phyloP scores from a whole-genome alignment of 768 basidiomycete genomes.

The Pleurotus platypus region DNA sequence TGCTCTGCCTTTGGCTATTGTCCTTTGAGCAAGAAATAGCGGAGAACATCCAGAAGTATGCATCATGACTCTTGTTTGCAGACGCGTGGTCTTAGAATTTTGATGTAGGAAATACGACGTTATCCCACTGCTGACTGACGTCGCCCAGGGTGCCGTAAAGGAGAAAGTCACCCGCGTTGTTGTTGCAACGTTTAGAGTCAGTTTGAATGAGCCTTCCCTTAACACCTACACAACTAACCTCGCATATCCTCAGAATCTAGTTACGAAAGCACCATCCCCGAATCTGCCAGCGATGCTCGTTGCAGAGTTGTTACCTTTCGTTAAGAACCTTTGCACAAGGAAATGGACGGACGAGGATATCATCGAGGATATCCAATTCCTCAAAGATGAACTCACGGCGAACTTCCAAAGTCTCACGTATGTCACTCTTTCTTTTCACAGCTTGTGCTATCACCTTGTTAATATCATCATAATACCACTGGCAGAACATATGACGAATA shows the following conservation, averaged over 20 bases:
- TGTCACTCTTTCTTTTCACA: conserved; percentile 19
- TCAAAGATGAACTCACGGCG: conserved; percentile 79
- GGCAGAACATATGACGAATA: conserved; percentile 95
- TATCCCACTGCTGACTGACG: conserved; percentile 76
- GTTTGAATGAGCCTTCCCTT: background rate
- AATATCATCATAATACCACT: background rate
- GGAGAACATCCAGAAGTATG: conserved; percentile 82
- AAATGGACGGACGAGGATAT: conserved; percentile 98
- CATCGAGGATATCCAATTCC: conserved; percentile 84
- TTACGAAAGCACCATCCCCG: conserved; percentile 81
- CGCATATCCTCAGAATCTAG: conserved; percentile 61
- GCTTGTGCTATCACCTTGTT: background rate
- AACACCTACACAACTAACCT: too few species aligned
- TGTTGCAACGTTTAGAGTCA: conserved; percentile 84
- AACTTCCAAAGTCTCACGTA: conserved; percentile 91
- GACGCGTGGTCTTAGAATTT: too few species aligned
- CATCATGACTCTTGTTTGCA: conserved; percentile 8
- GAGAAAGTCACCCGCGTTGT: conserved; percentile 96
- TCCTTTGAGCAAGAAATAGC: conserved; percentile 88
- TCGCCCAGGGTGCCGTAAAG: conserved; percentile 88
- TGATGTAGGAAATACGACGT: conserved; percentile 77
- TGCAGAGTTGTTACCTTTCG: conserved; percentile 80
- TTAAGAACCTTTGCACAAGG: conserved; percentile 74
- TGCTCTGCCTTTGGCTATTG: conserved; percentile 90
- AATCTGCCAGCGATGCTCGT: conserved; percentile 94